These are phyloP conservation scores for Meyerozyma guilliermondii DNA, from an alignment of 1,139 yeast species.

Conservation along the genomic window DNA sequence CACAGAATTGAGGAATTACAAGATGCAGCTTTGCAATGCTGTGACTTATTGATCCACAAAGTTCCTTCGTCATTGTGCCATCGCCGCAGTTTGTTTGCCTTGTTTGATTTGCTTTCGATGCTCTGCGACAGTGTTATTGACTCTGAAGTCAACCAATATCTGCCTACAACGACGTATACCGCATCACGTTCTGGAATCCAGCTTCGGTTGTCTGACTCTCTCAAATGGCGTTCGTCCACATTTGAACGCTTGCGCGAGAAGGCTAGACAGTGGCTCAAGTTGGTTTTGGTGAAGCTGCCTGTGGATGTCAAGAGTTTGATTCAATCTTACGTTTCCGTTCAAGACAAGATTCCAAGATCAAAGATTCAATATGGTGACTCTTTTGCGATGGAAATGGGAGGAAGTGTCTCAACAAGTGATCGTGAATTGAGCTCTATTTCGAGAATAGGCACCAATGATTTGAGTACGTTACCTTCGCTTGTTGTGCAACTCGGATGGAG, in stretches of 20 bases:
- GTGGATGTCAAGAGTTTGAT: slow-evolving; percentile 75
- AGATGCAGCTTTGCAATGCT: slow-evolving; percentile 73
- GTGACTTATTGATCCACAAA: slow-evolving; percentile 60
- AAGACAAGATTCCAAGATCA: slow-evolving; percentile 26
- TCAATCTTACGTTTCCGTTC: slow-evolving; percentile 63
- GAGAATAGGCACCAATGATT: slow-evolving; percentile 18
- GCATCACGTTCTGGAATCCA: slow-evolving; percentile 55
- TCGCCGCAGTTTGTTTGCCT: slow-evolving; percentile 63
- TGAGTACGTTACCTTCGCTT: slow-evolving; percentile 66
- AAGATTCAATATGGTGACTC: slow-evolving; percentile 74
- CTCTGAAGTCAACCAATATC: slow-evolving; percentile 82
- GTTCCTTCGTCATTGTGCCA: slow-evolving; percentile 85
- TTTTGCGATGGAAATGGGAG: slow-evolving; percentile 88
- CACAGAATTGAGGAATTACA: slow-evolving; percentile 75
- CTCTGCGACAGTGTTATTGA: slow-evolving; percentile 78
- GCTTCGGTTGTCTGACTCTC: slow-evolving; percentile 71
- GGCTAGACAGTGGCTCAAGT: slow-evolving; percentile 64
- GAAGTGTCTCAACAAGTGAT: slow-evolving; percentile 60
- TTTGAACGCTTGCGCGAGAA: slow-evolving; percentile 53
- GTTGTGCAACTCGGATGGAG: slow-evolving; percentile 79
- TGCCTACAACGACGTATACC: slow-evolving; percentile 67
- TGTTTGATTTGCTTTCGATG: slow-evolving; percentile 74
- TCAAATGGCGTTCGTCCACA: slow-evolving; percentile 69
- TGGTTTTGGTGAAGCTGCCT: slow-evolving; percentile 50
- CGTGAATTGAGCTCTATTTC: slow-evolving; percentile 44